Evolutionary conservation across 169 alveolate species (phyloP).

Genomic region (Condylostoma magnum): DNA sequence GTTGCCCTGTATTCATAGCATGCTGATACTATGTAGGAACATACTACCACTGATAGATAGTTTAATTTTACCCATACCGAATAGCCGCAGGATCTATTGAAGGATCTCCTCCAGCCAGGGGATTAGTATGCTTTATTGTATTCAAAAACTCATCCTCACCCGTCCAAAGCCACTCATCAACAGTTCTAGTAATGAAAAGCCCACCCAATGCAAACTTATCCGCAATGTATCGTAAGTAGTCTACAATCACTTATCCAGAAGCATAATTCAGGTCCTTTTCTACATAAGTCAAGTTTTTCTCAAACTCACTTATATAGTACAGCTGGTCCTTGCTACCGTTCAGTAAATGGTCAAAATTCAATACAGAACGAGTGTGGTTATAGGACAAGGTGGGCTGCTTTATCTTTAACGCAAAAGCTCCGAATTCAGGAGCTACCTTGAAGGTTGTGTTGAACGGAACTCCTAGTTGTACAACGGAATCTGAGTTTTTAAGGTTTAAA

Average conservation of each 20-base stretch:
- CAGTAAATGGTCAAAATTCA: neutral
- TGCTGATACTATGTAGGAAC: neutral
- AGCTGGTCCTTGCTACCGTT: neutral
- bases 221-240: neutral
- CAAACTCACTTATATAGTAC: neutral
- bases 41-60: constrained; percentile 1
- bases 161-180: constrained; percentile 17
- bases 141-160: neutral
- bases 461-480: neutral
- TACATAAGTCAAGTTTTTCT: neutral
- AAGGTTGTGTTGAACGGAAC: neutral
- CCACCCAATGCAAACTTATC: constrained; percentile 19
- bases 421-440: constrained; percentile 10
- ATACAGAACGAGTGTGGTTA: neutral
- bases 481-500: neutral
- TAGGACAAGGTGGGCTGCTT: neutral
- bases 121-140: neutral
- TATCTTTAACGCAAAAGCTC: constrained; percentile 1
- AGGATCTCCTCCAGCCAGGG: constrained; percentile 28
- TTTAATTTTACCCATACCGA: neutral
- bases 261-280: neutral
- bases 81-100: neutral
- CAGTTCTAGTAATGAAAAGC: constrained; percentile 12
- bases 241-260: neutral
- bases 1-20: constrained; percentile 19